These are phyloP conservation scores for Plasmodium yoelii DNA, from an alignment of 169 alveolate genomes.

Conservation along the genomic window DNA sequence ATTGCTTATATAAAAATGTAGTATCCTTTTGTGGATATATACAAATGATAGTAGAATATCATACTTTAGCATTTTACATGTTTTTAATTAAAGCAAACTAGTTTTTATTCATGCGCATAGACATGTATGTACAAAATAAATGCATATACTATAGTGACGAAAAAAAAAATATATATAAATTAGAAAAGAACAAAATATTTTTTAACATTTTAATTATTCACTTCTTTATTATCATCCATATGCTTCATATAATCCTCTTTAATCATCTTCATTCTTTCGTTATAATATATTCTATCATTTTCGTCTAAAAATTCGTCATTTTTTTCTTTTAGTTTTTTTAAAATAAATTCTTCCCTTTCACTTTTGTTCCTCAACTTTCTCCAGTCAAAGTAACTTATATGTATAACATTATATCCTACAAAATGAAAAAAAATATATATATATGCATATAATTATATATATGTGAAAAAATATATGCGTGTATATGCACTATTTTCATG, in stretches of 20 bases:
- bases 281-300: constrained; percentile 91
- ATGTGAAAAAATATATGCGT: not conserved
- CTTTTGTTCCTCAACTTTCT: constrained; percentile 89
- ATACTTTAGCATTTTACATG: not conserved
- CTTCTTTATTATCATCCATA: constrained; percentile 74
- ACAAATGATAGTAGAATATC: not conserved
- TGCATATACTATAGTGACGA: not conserved
- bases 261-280: constrained; percentile 86
- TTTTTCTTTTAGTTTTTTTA: constrained; percentile 90
- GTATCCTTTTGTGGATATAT: not conserved
- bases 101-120: not conserved
- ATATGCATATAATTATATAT: not conserved
- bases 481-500: not conserved
- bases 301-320: constrained; percentile 94
- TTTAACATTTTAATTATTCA: constrained; percentile 9
- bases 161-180: not conserved
- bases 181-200: not conserved
- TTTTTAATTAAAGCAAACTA: not conserved
- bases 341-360: constrained; percentile 93
- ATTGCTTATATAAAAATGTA: no score
- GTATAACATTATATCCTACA: constrained; percentile 84
- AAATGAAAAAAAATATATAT: not conserved
- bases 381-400: constrained; percentile 90
- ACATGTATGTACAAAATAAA: not conserved
- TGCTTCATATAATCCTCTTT: constrained; percentile 77